Percentiles rank a stretch among this genome's conserved stretches.
phyloP scores from a whole-genome alignment of 257 asterid genomes.

The Nemophila menziesii region DNA sequence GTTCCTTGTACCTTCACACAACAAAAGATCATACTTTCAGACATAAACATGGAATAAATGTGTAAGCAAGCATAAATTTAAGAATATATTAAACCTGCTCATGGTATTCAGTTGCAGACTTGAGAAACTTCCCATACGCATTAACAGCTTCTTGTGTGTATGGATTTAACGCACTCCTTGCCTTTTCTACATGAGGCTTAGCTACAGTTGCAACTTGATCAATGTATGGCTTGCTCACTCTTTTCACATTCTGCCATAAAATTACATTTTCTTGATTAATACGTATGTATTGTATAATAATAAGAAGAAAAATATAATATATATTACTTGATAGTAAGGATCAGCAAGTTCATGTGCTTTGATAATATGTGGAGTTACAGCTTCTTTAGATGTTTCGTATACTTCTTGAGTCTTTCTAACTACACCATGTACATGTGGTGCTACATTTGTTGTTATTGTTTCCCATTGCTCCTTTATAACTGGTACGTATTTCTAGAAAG shows the following conservation, averaged over 20 bases:
- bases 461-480: constrained; percentile 69
- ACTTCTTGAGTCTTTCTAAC: constrained; percentile 45
- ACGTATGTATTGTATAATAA: constrained; percentile 2
- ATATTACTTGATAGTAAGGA: constrained; percentile 67
- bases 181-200: constrained; percentile 71
- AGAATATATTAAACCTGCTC: constrained; percentile 34
- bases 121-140: constrained; percentile 59
- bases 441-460: constrained; percentile 38
- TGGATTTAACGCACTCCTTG: constrained; percentile 43
- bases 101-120: constrained; percentile 70
- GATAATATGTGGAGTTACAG: constrained; percentile 53
- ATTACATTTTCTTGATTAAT: constrained; percentile 14
- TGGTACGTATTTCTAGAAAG: constrained; percentile 67
- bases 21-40: constrained; percentile 10
- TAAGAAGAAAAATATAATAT: constrained; percentile 1
- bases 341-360: constrained; percentile 56
- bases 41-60: not conserved
- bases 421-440: constrained; percentile 60
- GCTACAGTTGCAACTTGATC: constrained; percentile 79
- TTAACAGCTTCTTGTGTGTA: constrained; percentile 44
- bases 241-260: constrained; percentile 51
- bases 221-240: constrained; percentile 62
- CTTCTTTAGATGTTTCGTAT: constrained; percentile 44
- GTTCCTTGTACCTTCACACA: constrained; percentile 51
- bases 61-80: constrained; percentile 1